Percentiles rank a stretch among this genome's conserved stretches.
phyloP scores from a whole-genome alignment of 2,329 filamentous ascomycete species.

The Fusarium secorum region DNA sequence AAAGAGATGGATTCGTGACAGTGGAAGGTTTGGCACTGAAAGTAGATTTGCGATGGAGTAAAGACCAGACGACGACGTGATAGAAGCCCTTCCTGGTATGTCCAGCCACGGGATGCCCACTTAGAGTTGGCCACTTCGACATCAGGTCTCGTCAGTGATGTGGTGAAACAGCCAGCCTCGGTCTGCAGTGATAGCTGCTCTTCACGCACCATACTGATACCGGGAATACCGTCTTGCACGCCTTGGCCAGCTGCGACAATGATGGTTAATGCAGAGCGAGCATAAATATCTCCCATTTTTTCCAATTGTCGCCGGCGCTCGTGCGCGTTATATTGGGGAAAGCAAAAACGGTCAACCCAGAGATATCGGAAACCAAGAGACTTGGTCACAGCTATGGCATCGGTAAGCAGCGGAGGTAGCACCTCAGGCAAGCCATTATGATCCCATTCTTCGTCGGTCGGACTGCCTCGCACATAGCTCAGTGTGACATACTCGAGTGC shows the following conservation, averaged over 20 bases:
- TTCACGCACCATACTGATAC: slow-evolving; percentile 46
- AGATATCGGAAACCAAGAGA: slow-evolving; percentile 49
- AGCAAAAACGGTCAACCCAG: slow-evolving; percentile 51
- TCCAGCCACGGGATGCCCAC: slow-evolving; percentile 49
- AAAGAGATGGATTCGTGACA: slow-evolving; percentile 49
- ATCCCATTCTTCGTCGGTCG: slow-evolving; percentile 28
- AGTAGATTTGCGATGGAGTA: slow-evolving; percentile 50
- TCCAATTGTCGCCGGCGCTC: slow-evolving; percentile 43
- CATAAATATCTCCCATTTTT: slow-evolving; percentile 47
- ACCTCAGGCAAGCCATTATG: slow-evolving; percentile 35
- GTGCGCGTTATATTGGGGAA: slow-evolving; percentile 41
- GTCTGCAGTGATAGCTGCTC: slow-evolving; percentile 48
- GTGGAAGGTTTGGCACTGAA: slow-evolving; percentile 49
- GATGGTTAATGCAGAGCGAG: slow-evolving; percentile 46
- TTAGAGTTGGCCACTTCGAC: slow-evolving; percentile 47
- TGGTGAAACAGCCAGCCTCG: slow-evolving; percentile 46
- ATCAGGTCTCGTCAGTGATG: slow-evolving; percentile 48
- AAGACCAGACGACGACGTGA: slow-evolving; percentile 49
- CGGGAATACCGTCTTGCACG: slow-evolving; percentile 45
- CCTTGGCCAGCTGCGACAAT: slow-evolving; percentile 47
- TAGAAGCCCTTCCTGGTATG: slow-evolving; percentile 49
- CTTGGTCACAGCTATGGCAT: slow-evolving; percentile 46
- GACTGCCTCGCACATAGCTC: slow-evolving; percentile 47
- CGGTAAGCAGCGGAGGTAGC: slow-evolving; percentile 44
- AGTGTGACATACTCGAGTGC: slow-evolving; percentile 46